phyloP scores from a whole-genome alignment of 768 basidiomycete species.

The Dioszegia crocea region DNA sequence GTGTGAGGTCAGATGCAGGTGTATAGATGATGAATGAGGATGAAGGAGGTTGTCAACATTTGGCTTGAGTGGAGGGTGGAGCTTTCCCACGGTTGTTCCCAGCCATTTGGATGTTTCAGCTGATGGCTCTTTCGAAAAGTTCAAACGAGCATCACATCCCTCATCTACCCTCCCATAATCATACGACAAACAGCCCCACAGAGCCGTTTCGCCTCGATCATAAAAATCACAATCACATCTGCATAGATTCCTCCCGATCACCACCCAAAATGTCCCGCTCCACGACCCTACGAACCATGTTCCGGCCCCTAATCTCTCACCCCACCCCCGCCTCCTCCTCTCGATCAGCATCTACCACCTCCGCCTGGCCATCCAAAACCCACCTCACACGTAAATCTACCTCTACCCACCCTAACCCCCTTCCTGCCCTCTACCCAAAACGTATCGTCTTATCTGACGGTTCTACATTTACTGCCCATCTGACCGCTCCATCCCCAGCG shows the following conservation, averaged over 20 bases:
- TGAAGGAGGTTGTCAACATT: too few relatives aligned
- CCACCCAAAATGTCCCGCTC: not conserved
- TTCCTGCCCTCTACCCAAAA: slow-evolving; percentile 82
- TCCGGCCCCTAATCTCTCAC: slow-evolving; percentile 6
- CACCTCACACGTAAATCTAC: slow-evolving; percentile 52
- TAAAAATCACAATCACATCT: not conserved
- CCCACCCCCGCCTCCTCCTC: slow-evolving; percentile 1
- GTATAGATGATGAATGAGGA: too few relatives aligned
- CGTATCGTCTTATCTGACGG: slow-evolving; percentile 82
- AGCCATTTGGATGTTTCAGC: not conserved
- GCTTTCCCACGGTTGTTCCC: slow-evolving; percentile 2
- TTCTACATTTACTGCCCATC: slow-evolving; percentile 79
- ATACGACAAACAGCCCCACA: not conserved
- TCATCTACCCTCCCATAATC: not conserved
- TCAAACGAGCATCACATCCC: not conserved
- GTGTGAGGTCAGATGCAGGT: too few relatives aligned
- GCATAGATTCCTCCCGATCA: too few relatives aligned
- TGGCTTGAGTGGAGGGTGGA: not conserved
- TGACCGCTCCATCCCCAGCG: slow-evolving; percentile 74
- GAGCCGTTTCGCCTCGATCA: not conserved
- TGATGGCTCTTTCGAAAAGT: not conserved
- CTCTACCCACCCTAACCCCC: slow-evolving; percentile 69
- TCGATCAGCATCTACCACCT: slow-evolving; percentile 18
- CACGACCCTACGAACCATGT: slow-evolving; percentile 4
- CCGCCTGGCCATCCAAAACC: slow-evolving; percentile 70